phyloP scores from a whole-genome alignment of 305 asterid species.

The Ilex paraguariensis region DNA sequence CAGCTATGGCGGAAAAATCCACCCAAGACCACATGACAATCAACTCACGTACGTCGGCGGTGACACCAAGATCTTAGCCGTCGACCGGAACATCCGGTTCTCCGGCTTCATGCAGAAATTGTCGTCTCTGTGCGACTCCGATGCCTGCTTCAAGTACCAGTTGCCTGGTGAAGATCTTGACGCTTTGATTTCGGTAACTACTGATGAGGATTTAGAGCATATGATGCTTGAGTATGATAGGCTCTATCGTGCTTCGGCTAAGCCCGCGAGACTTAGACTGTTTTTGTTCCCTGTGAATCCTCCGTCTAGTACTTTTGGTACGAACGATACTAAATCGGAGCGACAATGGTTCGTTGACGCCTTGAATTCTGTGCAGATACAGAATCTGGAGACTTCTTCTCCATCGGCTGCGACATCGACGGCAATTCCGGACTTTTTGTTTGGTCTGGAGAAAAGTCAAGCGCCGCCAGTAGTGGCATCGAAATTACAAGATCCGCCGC shows the following conservation, averaged over 20 bases:
- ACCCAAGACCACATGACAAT: neutral
- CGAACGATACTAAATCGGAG: constrained; percentile 27
- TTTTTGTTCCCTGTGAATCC: constrained; percentile 23
- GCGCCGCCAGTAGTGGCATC: neutral
- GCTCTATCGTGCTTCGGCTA: constrained; percentile 17
- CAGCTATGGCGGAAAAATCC: constrained; percentile 2
- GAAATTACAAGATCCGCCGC: constrained; percentile 19
- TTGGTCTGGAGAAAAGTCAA: constrained; percentile 31
- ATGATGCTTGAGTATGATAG: constrained; percentile 43
- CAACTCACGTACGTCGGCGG: neutral
- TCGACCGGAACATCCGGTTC: constrained; percentile 28
- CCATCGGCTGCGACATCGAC: constrained; percentile 13
- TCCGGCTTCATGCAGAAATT: constrained; percentile 23
- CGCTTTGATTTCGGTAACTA: constrained; percentile 37
- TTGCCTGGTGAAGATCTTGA: constrained; percentile 41
- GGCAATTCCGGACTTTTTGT: constrained; percentile 25
- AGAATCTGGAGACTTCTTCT: constrained; percentile 21
- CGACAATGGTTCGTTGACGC: constrained; percentile 39
- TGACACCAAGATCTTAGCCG: constrained; percentile 17
- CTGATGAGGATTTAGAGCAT: constrained; percentile 39
- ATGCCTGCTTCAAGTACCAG: constrained; percentile 33
- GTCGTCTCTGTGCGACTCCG: constrained; percentile 15
- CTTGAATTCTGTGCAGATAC: constrained; percentile 33
- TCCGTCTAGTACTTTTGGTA: constrained; percentile 22
- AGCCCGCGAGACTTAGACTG: constrained; percentile 33